A percentile compares a stretch with the other conserved stretches of the same genome.
Evolutionary conservation across 495 filamentous ascomycete species (phyloP).

Genomic region (Xylaria grammica): DNA sequence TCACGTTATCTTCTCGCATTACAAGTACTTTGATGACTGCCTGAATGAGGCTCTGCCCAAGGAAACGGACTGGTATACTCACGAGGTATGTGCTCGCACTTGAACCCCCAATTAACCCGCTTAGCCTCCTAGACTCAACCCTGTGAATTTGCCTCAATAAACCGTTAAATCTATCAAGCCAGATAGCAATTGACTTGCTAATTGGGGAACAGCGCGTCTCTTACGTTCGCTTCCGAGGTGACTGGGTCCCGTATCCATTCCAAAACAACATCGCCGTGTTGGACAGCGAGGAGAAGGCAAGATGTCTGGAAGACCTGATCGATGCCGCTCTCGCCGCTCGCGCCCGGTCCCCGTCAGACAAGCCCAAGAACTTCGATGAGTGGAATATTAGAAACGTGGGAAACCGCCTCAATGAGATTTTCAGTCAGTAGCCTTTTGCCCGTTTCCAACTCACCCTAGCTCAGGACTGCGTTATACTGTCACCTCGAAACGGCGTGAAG

Average conservation of each 20-base stretch:
- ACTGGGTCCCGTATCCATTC: slow-evolving; percentile 97
- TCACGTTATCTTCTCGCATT: slow-evolving; percentile 99
- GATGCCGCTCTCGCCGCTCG: slow-evolving; percentile 85
- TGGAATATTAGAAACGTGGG: slow-evolving; percentile 94
- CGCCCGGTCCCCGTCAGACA: slow-evolving; percentile 68
- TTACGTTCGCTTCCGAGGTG: slow-evolving; percentile 89
- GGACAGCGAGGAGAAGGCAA: slow-evolving; percentile 90
- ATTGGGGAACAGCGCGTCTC: slow-evolving; percentile 78
- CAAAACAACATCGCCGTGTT: slow-evolving; percentile 99
- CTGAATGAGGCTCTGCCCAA: slow-evolving; percentile 91
- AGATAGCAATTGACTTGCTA: background rate
- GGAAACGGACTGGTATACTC: slow-evolving; percentile 89
- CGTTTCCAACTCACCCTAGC: background rate
- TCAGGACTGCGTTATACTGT: background rate
- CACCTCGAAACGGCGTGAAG: no score
- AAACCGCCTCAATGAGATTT: slow-evolving; percentile 83
- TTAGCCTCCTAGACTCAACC: background rate
- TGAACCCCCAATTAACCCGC: background rate
- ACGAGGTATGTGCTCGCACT: slow-evolving; percentile 46
- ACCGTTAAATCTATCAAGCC: background rate
- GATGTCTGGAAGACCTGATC: slow-evolving; percentile 93
- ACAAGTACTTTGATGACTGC: slow-evolving; percentile 99
- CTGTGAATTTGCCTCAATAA: background rate
- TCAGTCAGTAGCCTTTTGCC: slow-evolving; percentile 62
- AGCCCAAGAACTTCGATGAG: slow-evolving; percentile 92